Evolutionary conservation across 2,329 filamentous ascomycete species (phyloP), one percentile per base, ranked within the genome.

Genomic region (Mollisiaceae sp.): DNA sequence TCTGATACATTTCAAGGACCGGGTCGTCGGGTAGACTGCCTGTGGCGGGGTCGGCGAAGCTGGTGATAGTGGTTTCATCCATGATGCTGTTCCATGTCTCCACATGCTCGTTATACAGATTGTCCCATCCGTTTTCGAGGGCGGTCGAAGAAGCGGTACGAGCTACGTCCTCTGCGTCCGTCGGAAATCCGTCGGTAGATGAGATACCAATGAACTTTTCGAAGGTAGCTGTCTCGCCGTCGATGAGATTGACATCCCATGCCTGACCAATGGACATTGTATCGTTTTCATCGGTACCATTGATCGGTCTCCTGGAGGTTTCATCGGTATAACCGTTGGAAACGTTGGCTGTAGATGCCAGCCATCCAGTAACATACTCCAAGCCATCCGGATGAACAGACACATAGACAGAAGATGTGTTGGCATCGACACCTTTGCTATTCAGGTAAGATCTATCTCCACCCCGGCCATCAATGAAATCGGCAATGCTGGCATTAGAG

Each of bases 131-230:
- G 50, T 55, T 59, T 8, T 58, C 58, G n/a, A 45, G 54, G 14
- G 68, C 64, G 39, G 41, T 36, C 15, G n/a, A 88, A 79, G 2
- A 73, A 1, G 87, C 86, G 1, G 81, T 79, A 1, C 45, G 55
- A 58, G 74, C 55, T 18, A 22, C 57, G 15, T 55, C 70, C 59
- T 82, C 75, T 0, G 86, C 84, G 60, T 83, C 76, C 0, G 87
- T 83, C 86, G 75, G 0, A 71, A 89, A 90, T 0, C 85, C 86
- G 75, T 90, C 88, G 0, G 82, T 82, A 4, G 87, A 88, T 18
- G 88, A 87, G 59, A 81, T 82, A 38, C 89, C 88, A 27, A 91
- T 80, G 68, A 82, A 90, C 69, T 91, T 91, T 24, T 80, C 82
- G 36, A 91, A 74, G 1, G 80, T 83, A 6, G 83, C 79, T 0